Base-by-base conservation (phyloP, 306 rosid genomes). In the Dryas octopetala region DNA sequence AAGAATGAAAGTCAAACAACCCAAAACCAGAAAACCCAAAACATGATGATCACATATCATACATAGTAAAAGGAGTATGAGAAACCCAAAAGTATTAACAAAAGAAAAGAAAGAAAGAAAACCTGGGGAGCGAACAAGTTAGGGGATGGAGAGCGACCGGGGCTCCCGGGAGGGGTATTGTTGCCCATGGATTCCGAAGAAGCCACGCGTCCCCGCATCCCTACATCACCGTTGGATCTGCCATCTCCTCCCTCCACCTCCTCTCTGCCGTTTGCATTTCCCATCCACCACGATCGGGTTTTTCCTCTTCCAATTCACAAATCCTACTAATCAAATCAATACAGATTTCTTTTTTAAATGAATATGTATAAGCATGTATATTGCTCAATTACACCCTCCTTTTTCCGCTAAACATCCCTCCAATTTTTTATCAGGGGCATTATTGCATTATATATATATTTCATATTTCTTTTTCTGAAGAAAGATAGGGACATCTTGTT, bases 81-180 rank as follows among this genome's bases (percentile, higher is more conserved):
- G 23, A 23, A 23, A 23, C 23, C 23, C 23, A 23, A 23, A 23
- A 23, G 0, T 23, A 23, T 23, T 23, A 23, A 23, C 23, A 23
- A 23, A 23, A 23, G 23, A 23, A 23, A 23, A 23, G 23, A 23
- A 23, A 23, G 23, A 32, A 32, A 2, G 38, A 45, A 78, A 62
- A 93, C 98, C 98, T 93, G 98, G 46, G 98, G 93, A 43, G 90
- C 81, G 80, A 90, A 93, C 86, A 85, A 81, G 88, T 85, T 73
- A 55, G 91, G 93, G 57, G 93, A 88, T 74, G 86, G 81, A 70
- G 95, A 79, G 43, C 87, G 87, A 5, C 88, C 75, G 45, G 96
- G 94, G 78, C 89, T 90, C 89, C 38, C 38, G 3, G 38, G 38
- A 32, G 38, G 38, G 38, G 38, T 32, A 32, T 32, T 32, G 38